Conservation (phyloP, 2,329 filamentous ascomycete species). For the Aspergillus pseudotamarii region DNA sequence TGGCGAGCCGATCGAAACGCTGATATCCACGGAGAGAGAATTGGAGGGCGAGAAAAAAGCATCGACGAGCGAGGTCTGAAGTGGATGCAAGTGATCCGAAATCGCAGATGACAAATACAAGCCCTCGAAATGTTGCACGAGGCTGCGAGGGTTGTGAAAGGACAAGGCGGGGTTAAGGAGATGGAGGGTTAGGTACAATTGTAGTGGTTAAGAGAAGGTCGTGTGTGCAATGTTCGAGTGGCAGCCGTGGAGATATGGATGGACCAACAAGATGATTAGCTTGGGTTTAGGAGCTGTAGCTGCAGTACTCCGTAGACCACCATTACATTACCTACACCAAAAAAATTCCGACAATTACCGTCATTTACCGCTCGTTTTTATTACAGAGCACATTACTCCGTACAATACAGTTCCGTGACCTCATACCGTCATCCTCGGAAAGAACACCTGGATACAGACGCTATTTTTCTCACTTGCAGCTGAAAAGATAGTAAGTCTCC, state of each 20-base stretch:
- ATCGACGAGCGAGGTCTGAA: conserved; percentile 28
- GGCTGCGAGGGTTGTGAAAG: conserved; percentile 9
- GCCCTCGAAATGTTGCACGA: conserved; percentile 14
- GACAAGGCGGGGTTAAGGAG: neutral
- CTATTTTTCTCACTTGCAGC: neutral
- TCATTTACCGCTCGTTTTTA: neutral
- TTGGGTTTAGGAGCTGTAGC: neutral
- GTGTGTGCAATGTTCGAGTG: conserved; percentile 8
- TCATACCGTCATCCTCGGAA: neutral
- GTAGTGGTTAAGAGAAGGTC: conserved; percentile 6
- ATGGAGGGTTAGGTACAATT: conserved; percentile 8
- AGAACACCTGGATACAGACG: neutral
- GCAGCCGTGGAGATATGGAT: conserved; percentile 9
- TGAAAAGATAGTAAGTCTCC: neutral
- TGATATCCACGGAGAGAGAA: conserved; percentile 34
- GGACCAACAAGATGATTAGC: conserved; percentile 7
- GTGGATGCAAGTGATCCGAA: conserved; percentile 21
- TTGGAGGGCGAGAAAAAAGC: conserved; percentile 36
- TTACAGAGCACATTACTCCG: neutral
- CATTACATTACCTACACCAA: neutral
- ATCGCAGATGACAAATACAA: conserved; percentile 15
- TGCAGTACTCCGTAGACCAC: neutral
- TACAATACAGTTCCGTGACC: neutral
- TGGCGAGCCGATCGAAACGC: conserved; percentile 30
- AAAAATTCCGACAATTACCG: neutral